Base-by-base conservation (phyloP, 495 filamentous ascomycete species). In the Xylaria flabelliformis region DNA sequence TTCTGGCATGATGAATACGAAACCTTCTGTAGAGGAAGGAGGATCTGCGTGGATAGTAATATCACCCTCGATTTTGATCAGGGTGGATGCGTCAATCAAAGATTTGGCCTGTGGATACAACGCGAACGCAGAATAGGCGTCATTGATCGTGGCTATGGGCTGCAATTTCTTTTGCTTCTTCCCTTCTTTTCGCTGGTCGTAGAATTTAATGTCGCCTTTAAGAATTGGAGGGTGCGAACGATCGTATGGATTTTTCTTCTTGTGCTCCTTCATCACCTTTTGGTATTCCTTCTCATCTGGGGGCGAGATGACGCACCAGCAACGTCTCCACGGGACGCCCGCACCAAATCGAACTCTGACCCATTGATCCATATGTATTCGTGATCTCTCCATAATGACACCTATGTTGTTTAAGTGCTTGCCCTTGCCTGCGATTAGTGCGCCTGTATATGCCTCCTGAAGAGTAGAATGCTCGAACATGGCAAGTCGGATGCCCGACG, bases 1-100 rank as follows among this genome's bases (percentile, higher is more conserved):
- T 80, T 99, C 96, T 2, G 96, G 97, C 97, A 98, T 97, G 73
- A 98, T 91, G 77, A 98, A 99, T 4, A 99, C 93, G 76, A 97
- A 97, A 2, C 97, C 96, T 77, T 98, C 97, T 9, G 89, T 91
- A 9, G 89, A 88, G 6, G 91, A 88, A 42, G 92, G 87, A 5
- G 90, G 89, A 12, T 88, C 86, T 1, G 90, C 89, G 80, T 97
- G 93, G 39, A 97, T 92, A 1, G 91, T 96, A 66, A 98, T 93
- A 61, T 88, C 89, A 3, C 96, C 96, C 81, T 99, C 96, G 29
- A 99, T 86, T 80, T 99, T 99, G 64, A 99, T 86, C 73, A 99
- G 83, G 0, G 95, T 97, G 3, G 96, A 98, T 72, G 94, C 91
- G 72, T 99, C 95, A 62, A 99, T 97, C 24, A 99, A 83, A 0